Base-by-base conservation (phyloP, 371 early-diverging fungal genomes). In the Apophysomyces trapeziformis region DNA sequence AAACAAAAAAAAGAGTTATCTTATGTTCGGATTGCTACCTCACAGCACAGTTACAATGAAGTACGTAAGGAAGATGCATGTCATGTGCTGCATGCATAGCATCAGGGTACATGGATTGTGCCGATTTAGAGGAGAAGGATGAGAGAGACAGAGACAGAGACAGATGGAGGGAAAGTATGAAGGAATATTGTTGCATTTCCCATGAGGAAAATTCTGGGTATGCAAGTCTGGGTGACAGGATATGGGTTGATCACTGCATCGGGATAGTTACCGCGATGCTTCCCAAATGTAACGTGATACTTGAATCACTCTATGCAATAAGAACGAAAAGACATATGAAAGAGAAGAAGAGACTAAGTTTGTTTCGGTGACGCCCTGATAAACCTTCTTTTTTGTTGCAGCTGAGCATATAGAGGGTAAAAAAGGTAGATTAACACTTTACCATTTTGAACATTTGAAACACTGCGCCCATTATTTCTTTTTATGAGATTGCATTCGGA, bases 361-460 rank as follows among this genome's bases (percentile, higher is more conserved):
- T 50, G 54, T 50, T 50, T 50, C 54, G 21, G 54, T 50, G 54
- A 50, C 54, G 54, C 54, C 54, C 54, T 50, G 21, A 11, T 50
- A 21, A 50, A 13, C 46, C 21, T 50, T 21, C 21, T 50, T 50
- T 50, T 50, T 21, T 26, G 5, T 11, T 18, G 21, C 54, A 50
- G 54, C 54, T 50, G 54, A 50, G 21, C 32, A 26, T 5, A 50
- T 50, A 50, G 54, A 50, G 54, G n/a, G 54, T 26, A 26, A 26
- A 3, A 26, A 26, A 26, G 21, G 54, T 5, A 47, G 21, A 50
- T 50, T 50, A 21, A 50, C 18, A 9, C 54, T 18, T 50, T n/a
- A n/a, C 54, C 54, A 50, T 50, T 18, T 50, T 50, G 3, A 50
- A 50, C 54, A 21, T 50, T 50, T 50, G 54, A 50, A 50, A 50